Evolutionary conservation across 176 grass and related monocot species (phyloP).

Genomic region (Oryza coarctata): DNA sequence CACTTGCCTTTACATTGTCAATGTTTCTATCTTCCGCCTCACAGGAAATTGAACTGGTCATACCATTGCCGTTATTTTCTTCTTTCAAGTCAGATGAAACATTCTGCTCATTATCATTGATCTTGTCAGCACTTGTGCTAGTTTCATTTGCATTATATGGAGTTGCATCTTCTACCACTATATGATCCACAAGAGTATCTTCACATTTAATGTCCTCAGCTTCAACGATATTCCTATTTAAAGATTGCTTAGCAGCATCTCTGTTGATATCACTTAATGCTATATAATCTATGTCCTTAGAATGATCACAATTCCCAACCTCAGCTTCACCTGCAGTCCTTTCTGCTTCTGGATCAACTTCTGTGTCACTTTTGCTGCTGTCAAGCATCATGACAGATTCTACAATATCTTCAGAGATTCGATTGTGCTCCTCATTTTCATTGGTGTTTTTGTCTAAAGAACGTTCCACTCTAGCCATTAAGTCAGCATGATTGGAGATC

Average conservation of each 20-base stretch:
- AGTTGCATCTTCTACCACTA: slow-evolving; percentile 8
- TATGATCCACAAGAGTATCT: slow-evolving; percentile 10
- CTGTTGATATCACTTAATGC: not conserved
- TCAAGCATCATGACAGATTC: slow-evolving; percentile 35
- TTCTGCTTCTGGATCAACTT: slow-evolving; percentile 24
- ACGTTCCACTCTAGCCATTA: slow-evolving; percentile 1
- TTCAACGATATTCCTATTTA: not conserved
- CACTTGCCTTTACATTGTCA: not conserved
- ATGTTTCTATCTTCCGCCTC: slow-evolving; percentile 1
- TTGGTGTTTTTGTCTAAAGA: slow-evolving; percentile 18
- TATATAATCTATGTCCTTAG: not conserved
- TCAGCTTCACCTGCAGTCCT: slow-evolving; percentile 14
- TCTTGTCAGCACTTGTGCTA: not conserved
- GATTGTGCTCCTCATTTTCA: slow-evolving; percentile 18
- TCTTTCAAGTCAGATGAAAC: not conserved
- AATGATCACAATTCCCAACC: not conserved
- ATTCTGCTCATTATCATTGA: slow-evolving; percentile 9
- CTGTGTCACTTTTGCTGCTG: slow-evolving; percentile 21
- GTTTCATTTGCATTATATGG: not conserved
- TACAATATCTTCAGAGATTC: slow-evolving; percentile 13
- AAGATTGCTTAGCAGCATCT: slow-evolving; percentile 24
- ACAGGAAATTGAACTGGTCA: not conserved
- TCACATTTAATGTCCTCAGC: slow-evolving; percentile 6
- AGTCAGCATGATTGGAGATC: not conserved
- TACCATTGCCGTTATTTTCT: not conserved